Evolutionary conservation across 2,329 filamentous ascomycete species (phyloP).

Genomic region (Xylaria sp.): DNA sequence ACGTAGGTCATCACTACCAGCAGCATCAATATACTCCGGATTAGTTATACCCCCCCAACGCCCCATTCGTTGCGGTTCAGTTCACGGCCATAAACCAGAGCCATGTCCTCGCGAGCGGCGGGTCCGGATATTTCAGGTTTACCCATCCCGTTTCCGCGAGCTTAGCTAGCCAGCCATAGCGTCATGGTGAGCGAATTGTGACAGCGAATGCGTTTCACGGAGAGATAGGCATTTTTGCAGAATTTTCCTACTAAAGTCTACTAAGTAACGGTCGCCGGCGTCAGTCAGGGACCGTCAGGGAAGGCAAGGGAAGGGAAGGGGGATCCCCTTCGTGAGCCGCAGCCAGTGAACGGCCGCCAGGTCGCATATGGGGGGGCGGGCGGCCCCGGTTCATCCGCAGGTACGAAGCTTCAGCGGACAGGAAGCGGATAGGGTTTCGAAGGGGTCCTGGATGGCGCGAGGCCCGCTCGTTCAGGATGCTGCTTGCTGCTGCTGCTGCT

Average conservation of each 20-base stretch:
- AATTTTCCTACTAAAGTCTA: neutral
- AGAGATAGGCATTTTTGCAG: neutral
- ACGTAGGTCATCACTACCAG: neutral
- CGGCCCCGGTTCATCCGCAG: conserved; percentile 34
- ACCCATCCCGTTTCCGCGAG: conserved; percentile 22
- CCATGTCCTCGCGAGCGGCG: conserved; percentile 5
- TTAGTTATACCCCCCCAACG: conserved; percentile 24
- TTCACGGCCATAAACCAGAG: conserved; percentile 25
- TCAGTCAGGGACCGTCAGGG: conserved; percentile 16
- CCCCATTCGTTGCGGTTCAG: neutral
- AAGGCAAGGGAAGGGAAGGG: neutral
- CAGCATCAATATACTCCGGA: neutral
- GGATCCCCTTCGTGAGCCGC: conserved; percentile 4
- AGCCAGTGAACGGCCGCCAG: conserved; percentile 35
- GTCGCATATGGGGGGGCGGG: conserved; percentile 27
- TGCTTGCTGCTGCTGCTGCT: neutral
- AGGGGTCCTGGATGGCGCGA: neutral
- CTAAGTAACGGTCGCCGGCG: neutral
- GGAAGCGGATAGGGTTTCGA: conserved; percentile 9
- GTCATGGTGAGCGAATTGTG: conserved; percentile 34
- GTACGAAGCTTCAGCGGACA: conserved; percentile 25
- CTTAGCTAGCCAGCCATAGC: neutral
- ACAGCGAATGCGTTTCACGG: conserved; percentile 24
- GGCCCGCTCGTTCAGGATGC: conserved; percentile 6
- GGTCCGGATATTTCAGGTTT: conserved; percentile 19